Conservation (phyloP, 257 asterid species). For the Ilex aquifolium region DNA sequence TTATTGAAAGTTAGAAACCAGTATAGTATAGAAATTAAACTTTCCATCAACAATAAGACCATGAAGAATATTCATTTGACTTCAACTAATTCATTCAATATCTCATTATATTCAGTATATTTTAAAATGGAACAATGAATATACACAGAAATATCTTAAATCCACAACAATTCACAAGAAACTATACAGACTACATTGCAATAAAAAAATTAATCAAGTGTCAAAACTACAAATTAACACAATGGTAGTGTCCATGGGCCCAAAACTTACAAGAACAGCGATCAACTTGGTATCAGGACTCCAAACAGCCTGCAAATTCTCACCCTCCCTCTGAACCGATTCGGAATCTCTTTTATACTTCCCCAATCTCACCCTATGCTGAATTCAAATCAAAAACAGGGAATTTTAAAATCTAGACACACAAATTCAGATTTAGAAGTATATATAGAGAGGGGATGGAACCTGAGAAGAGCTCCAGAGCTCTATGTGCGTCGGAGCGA, state of each 20-base stretch:
- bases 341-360: conserved; percentile 67
- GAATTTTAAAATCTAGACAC: neutral
- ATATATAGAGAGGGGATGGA: conserved; percentile 5
- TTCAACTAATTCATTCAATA: too few relatives aligned
- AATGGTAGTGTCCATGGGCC: neutral
- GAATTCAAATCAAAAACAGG: conserved; percentile 16
- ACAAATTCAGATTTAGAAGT: neutral
- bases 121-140: too few relatives aligned
- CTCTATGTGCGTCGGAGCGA: conserved; percentile 81
- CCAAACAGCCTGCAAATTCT: conserved; percentile 89
- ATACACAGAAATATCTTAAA: too few relatives aligned
- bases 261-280: conserved; percentile 73
- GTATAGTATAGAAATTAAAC: too few relatives aligned
- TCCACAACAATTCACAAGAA: too few relatives aligned
- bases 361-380: conserved; percentile 98
- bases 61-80: too few relatives aligned
- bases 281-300: conserved; percentile 90
- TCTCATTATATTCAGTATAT: too few relatives aligned
- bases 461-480: conserved; percentile 98
- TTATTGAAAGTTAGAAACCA: too few relatives aligned
- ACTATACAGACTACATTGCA: too few relatives aligned
- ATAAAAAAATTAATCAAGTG: too few relatives aligned
- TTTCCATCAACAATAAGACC: too few relatives aligned
- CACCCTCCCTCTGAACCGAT: conserved; percentile 78
- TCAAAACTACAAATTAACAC: neutral